phyloP scores from a whole-genome alignment of 768 basidiomycete genomes.

The Tricholoma terreum region DNA sequence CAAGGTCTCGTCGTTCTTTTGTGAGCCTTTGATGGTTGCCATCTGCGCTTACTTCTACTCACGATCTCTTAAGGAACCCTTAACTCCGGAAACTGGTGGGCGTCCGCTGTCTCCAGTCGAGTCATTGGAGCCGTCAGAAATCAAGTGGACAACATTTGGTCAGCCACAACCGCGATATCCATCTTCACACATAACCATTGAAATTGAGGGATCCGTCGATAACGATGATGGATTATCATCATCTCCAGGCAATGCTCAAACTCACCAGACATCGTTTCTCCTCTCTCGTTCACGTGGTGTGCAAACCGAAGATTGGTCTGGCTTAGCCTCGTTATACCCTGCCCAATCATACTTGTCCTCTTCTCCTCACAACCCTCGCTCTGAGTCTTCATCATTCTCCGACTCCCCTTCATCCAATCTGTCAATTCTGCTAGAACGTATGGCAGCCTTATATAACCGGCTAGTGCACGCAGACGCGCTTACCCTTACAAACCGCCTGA shows the following conservation, averaged over 20 bases:
- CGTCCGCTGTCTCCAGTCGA: conserved; percentile 42
- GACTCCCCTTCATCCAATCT: conserved; percentile 54
- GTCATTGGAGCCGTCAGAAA: conserved; percentile 33
- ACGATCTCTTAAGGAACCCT: conserved; percentile 30
- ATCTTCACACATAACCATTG: conserved; percentile 37
- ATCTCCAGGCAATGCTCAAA: conserved; percentile 34
- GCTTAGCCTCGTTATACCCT: conserved; percentile 30
- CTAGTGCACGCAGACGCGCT: conserved; percentile 79
- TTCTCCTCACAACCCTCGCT: conserved; percentile 55
- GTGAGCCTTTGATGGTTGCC: conserved; percentile 14
- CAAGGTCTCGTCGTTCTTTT: conserved; percentile 18
- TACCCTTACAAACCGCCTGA: conserved; percentile 85
- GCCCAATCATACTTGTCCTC: conserved; percentile 37
- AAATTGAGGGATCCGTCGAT: conserved; percentile 38
- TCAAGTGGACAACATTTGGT: conserved; percentile 24
- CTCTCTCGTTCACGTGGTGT: conserved; percentile 62
- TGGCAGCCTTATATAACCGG: conserved; percentile 49
- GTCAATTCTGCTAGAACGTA: conserved; percentile 58
- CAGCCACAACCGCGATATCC: conserved; percentile 28
- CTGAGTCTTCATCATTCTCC: conserved; percentile 72
- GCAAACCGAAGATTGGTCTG: conserved; percentile 57
- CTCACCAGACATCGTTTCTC: conserved; percentile 46
- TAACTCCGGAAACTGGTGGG: conserved; percentile 44
- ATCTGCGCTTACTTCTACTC: not conserved
- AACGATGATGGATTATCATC: conserved; percentile 28